Evolutionary conservation across 345 rosid species (phyloP).

Genomic region (Aegle marmelos): DNA sequence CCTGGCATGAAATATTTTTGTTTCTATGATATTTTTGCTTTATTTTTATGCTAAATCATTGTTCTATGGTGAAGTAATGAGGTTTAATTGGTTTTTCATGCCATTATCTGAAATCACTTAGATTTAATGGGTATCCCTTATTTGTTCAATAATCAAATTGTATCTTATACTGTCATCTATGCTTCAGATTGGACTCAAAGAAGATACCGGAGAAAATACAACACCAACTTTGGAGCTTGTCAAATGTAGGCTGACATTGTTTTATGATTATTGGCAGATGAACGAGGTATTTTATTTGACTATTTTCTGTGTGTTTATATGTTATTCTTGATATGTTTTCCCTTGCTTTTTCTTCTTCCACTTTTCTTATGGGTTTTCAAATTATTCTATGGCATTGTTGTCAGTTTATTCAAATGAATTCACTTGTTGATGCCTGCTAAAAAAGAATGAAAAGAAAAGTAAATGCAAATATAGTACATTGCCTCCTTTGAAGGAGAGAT

Average conservation of each 20-base stretch:
- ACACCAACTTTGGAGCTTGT: slow-evolving; percentile 56
- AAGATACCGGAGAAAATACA: slow-evolving; percentile 34
- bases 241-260: slow-evolving; percentile 70
- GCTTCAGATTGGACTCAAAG: slow-evolving; percentile 53
- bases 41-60: background rate
- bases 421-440: background rate
- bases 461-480: background rate
- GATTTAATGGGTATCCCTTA: background rate
- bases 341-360: background rate
- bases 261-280: slow-evolving; percentile 89
- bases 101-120: background rate
- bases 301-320: slow-evolving; percentile 4
- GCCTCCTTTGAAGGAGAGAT: background rate
- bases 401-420: background rate
- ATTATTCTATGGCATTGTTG: background rate
- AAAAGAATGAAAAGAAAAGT: background rate
- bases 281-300: slow-evolving; percentile 56
- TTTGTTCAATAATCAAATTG: slow-evolving; percentile 8
- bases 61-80: background rate
- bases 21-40: background rate
- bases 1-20: background rate
- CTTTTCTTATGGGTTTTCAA: background rate
- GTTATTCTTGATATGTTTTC: background rate
- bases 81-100: background rate
- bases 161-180: slow-evolving; percentile 8